Evolutionary conservation across 1,139 yeast genomes (phyloP).

Genomic region (Debaryomyces udenii): DNA sequence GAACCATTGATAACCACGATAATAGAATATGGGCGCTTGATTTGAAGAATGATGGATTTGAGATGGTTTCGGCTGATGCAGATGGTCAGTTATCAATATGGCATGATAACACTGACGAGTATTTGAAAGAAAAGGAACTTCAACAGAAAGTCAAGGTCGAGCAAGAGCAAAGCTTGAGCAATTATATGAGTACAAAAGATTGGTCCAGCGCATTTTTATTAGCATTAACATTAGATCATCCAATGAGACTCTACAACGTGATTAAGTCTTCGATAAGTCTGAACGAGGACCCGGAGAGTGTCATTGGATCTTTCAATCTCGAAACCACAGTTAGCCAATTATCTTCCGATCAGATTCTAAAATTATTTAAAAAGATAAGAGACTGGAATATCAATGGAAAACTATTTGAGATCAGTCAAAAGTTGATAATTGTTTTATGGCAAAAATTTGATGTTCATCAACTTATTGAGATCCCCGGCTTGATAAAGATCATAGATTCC

Average conservation of each 20-base stretch:
- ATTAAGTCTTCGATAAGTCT: slow-evolving; percentile 55
- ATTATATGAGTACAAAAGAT: slow-evolving; percentile 68
- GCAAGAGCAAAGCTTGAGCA: slow-evolving; percentile 82
- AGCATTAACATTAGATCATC: slow-evolving; percentile 84
- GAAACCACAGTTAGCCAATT: slow-evolving; percentile 67
- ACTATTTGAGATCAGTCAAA: slow-evolving; percentile 80
- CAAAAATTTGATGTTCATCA: slow-evolving; percentile 54
- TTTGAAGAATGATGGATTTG: slow-evolving; percentile 63
- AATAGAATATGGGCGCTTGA: slow-evolving; percentile 94
- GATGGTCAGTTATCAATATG: slow-evolving; percentile 90
- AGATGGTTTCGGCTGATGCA: slow-evolving; percentile 86
- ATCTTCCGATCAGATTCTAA: slow-evolving; percentile 59
- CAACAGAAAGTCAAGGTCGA: slow-evolving; percentile 66
- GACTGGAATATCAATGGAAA: slow-evolving; percentile 95
- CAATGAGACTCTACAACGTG: slow-evolving; percentile 79
- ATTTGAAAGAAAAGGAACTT: slow-evolving; percentile 52
- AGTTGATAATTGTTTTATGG: slow-evolving; percentile 66
- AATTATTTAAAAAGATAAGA: slow-evolving; percentile 72
- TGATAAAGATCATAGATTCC: slow-evolving; percentile 69
- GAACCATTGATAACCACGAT: slow-evolving; percentile 87
- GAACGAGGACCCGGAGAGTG: slow-evolving; percentile 48
- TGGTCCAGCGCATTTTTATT: slow-evolving; percentile 89
- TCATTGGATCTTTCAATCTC: slow-evolving; percentile 62
- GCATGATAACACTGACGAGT: slow-evolving; percentile 83
- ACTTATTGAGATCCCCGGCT: slow-evolving; percentile 66